Base-by-base conservation (phyloP, 768 basidiomycete species). In the Tylopilus felleus region DNA sequence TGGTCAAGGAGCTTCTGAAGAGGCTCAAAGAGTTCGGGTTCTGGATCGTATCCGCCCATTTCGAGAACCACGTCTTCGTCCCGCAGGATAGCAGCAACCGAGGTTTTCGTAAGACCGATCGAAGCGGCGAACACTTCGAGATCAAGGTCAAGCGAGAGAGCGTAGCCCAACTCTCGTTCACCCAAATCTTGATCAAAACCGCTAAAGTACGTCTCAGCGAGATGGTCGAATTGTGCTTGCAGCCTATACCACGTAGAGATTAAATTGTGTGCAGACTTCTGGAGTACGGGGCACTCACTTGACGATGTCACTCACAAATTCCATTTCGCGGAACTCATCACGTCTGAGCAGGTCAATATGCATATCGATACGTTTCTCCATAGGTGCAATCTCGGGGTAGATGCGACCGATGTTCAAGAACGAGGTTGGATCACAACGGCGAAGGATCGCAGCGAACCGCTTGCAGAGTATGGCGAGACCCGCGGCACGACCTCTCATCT, bases 41-140 rank as follows among this genome's bases (percentile, higher is more conserved):
- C 81, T 3, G 93, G 78, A 58, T 91, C 81, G 40, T 86, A 80
- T 27, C 85, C 88, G 19, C 85, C 90, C 68, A 87, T 74, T 22
- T 95, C 90, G 33, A 88, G 65, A 9, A 75, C 72, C 25, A 88
- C 78, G 55, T 97, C 96, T 49, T 88, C 84, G 61, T 98, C 96
- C 55, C 83, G 79, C 29, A 90, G 64, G 27, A 91, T 76, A 0
- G 76, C 73, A n/a, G 81, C 74, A 14, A 98, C 81, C 4, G 88
- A 86, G 5, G 94, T 95, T 76, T 93, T 92, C 38, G 90, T 85
- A 55, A 96, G 80, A 2, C 92, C 92, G 43, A 98, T 83, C 2
- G 94, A 91, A 9, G 93, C 94, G 19, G 91, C 83, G 69, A 98
- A 94, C 70, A 90, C 89, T 67, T 99, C 96, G 8, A 98, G 77